phyloP scores from a whole-genome alignment of 2,329 filamentous ascomycete species.

The Pseudogymnoascus sp. region DNA sequence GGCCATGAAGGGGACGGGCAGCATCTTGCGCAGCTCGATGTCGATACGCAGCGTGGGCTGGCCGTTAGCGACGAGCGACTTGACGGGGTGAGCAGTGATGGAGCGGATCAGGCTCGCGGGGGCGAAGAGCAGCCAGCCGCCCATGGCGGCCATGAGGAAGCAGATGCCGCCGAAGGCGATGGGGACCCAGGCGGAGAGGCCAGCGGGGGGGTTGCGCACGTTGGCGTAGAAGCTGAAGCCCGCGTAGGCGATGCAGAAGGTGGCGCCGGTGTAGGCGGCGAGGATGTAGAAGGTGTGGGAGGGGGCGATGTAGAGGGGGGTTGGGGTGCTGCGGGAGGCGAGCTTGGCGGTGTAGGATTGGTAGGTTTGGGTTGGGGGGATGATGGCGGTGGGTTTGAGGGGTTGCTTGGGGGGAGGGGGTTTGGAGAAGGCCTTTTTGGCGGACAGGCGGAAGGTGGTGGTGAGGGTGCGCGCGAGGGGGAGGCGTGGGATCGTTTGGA shows the following conservation, averaged over 20 bases:
- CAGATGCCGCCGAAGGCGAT: constrained; percentile 49
- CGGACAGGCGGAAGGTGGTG: constrained; percentile 16
- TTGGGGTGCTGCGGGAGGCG: constrained; percentile 44
- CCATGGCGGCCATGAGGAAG: constrained; percentile 50
- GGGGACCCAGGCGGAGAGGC: constrained; percentile 48
- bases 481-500: constrained; percentile 12
- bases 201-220: constrained; percentile 41
- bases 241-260: constrained; percentile 44
- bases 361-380: constrained; percentile 17
- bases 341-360: constrained; percentile 46
- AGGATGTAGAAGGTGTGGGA: constrained; percentile 55
- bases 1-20: constrained; percentile 25
- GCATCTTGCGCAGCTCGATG: constrained; percentile 32
- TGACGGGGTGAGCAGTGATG: constrained; percentile 22
- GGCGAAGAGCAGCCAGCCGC: constrained; percentile 49
- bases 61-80: neutral
- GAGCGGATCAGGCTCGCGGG: constrained; percentile 47
- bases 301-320: constrained; percentile 55
- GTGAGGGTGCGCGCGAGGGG: constrained; percentile 17
- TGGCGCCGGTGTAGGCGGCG: constrained; percentile 48
- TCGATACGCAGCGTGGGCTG: constrained; percentile 39
- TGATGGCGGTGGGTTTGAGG: neutral
- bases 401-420: neutral
- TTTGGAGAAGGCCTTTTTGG: constrained; percentile 12
- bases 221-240: constrained; percentile 42